These are phyloP conservation scores for Citrullus amarus DNA, from an alignment of 306 rosid genomes.

Conservation along the genomic window DNA sequence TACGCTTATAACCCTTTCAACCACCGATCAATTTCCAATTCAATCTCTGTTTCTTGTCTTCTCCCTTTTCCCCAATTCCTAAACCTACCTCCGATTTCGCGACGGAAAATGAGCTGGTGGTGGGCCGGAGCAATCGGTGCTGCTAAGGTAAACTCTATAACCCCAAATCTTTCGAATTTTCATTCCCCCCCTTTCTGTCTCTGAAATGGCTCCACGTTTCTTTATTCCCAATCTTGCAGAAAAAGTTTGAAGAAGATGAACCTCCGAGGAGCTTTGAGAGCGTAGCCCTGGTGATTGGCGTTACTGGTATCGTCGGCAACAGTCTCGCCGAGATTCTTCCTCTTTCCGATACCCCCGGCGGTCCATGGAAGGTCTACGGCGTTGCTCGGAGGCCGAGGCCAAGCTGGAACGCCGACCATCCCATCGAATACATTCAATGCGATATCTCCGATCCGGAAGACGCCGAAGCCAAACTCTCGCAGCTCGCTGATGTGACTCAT, in stretches of 20 bases:
- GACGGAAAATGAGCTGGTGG: slow-evolving; percentile 48
- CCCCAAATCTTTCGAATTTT: not conserved
- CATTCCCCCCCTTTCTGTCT: too few species aligned
- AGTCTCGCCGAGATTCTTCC: slow-evolving; percentile 82
- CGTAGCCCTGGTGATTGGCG: slow-evolving; percentile 49
- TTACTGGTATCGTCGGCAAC: slow-evolving; percentile 67
- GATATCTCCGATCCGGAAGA: slow-evolving; percentile 47
- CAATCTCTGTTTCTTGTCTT: not conserved
- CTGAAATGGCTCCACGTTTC: not conserved
- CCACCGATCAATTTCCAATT: not conserved
- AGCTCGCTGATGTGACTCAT: slow-evolving; percentile 50
- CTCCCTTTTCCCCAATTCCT: not conserved
- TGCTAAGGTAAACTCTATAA: slow-evolving; percentile 18
- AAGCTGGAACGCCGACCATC: slow-evolving; percentile 55
- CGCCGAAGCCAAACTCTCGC: slow-evolving; percentile 41
- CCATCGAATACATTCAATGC: slow-evolving; percentile 55
- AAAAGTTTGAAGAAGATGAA: slow-evolving; percentile 45
- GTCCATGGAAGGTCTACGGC: slow-evolving; percentile 74
- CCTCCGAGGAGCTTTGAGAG: slow-evolving; percentile 25
- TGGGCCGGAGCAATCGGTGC: slow-evolving; percentile 57
- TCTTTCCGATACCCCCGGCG: slow-evolving; percentile 62
- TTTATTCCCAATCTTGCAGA: slow-evolving; percentile 21
- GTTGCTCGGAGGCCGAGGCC: slow-evolving; percentile 68
- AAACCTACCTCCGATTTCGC: not conserved
- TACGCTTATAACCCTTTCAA: not conserved